Evolutionary conservation across 2,329 filamentous ascomycete genomes (phyloP), one percentile per base, ranked within the genome.

Genomic region (Dactylonectria macrodidyma): DNA sequence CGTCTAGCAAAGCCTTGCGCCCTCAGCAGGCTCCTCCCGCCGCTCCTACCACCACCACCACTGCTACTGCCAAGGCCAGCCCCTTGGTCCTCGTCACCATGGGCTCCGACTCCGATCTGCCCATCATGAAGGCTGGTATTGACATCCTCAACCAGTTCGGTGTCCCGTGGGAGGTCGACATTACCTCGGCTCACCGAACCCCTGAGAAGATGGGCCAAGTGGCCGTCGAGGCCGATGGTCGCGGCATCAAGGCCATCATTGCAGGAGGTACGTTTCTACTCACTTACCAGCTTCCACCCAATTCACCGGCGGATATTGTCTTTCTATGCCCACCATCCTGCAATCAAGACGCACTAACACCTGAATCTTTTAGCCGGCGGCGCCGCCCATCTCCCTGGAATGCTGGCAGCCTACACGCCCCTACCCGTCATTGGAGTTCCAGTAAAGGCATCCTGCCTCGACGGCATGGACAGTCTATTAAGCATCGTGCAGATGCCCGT

Each of bases 121-220:
- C 87, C 2, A 88, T 93, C 16, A 88, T 95, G 46, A 86, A 86
- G 68, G 87, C 88, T 0, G 92, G 88, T 1, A 83, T 94, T 22
- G 87, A 92, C 65, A 86, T 94, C 38, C 86, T 95, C 3, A 84
- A 88, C 62, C 85, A 88, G n/a, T 92, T 95, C 68, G 78, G 84
- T n/a, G 92, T 96, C 11, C 91, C 92, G 0, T 93, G 90, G 81
- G 89, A 91, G 7, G 86, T 90, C 16, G 90, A 89, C 75, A 95
- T 96, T 77, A 95, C 93, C 0, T 95, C 93, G 2, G 94, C 94
- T 0, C 93, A 95, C 80, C 87, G 93, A 38, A 95, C 92, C 2
- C 92, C 92, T 3, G 82, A 87, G 50, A 88, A 87, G 72, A 95
- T 95, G 92, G 88, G 87, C 55, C 82, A 90, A 65, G 89, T 93